phyloP scores from a whole-genome alignment of 192 early-diverging fungal species.

The Backusella luteola region DNA sequence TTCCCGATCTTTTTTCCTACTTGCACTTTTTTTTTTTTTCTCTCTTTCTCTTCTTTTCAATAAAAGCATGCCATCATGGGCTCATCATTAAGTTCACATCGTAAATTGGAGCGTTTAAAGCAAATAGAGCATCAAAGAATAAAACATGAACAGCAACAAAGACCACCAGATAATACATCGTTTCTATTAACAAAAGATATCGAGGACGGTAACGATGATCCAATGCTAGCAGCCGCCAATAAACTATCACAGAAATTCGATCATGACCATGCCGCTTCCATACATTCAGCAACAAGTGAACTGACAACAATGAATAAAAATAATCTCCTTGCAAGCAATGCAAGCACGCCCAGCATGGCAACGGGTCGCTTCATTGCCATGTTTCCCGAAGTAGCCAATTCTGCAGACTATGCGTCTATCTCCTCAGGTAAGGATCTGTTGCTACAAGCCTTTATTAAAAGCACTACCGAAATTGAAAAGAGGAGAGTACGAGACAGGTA shows the following conservation, averaged over 20 bases:
- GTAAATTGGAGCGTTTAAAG: not conserved
- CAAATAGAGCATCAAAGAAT: not conserved
- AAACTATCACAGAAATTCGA: not conserved
- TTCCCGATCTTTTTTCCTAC: not conserved
- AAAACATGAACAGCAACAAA: not conserved
- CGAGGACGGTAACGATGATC: not conserved
- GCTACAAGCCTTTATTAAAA: not conserved
- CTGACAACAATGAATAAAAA: not conserved
- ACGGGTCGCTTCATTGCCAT: not conserved
- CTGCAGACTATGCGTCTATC: no score
- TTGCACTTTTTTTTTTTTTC: not conserved
- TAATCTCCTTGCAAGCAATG: not conserved
- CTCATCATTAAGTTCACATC: not conserved
- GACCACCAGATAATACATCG: not conserved
- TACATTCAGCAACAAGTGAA: not conserved
- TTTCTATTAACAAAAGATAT: not conserved
- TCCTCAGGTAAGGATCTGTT: not conserved
- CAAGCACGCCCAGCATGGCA: not conserved
- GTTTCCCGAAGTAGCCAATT: not conserved
- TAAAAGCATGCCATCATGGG: not conserved
- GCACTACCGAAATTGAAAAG: not conserved
- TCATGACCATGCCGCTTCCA: not conserved
- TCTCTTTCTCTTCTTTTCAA: not conserved
- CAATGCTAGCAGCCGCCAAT: not conserved
- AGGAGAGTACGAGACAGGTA: conserved; percentile 10